Evolutionary conservation across 768 basidiomycete species (phyloP), one percentile per base, ranked within the genome.

Genomic region (Hypsizygus marmoreus): DNA sequence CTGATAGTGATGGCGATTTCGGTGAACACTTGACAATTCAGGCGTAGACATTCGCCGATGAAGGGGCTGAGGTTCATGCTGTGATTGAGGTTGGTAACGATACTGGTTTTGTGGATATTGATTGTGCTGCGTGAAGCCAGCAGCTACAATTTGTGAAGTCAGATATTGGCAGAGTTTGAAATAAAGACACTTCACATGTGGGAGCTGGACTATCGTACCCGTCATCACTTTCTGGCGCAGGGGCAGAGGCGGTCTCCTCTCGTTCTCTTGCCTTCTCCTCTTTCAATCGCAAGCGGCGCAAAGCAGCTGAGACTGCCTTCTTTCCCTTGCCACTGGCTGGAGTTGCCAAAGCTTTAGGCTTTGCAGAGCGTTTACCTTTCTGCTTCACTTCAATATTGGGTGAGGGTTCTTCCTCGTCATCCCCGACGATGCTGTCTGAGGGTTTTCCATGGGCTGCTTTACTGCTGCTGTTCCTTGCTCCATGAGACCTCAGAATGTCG

Each of bases 401-500:
- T 10, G 42, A 49, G 34, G 50, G 45, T 4, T 44, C 43, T 16
- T 50, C 51, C 17, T 59, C 57, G 33, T 47, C 57, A 47, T 60
- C 61, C 30, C 56, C 55, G 7, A 51, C 37, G 31, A 53, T 51
- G 42, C 48, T 59, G 33, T 41, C 53, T 22, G 45, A 40, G 17
- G 29, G 10, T 42, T 57, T 61, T 20, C 26, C 51, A 3, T 51
- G 31, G 25, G 51, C 25, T 49, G 40, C 17, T 31, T 47, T 26
- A 34, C 53, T 51, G 35, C 61, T 59, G 38, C 52, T 59, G 30
- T 65, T 64, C 51, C 67, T 65, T 23, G 53, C 47, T 16, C 43
- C 57, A 23, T 71, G 64, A 25, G 53, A 60, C 47, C 56, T 65
- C 28, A 76, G 55, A 35, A 76, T 70, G 28, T 64, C 66, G 23